A percentile compares a stretch with the other conserved stretches of the same genome.
Conservation (phyloP, 2,329 filamentous ascomycete species). For the Dactylellina sp. region DNA sequence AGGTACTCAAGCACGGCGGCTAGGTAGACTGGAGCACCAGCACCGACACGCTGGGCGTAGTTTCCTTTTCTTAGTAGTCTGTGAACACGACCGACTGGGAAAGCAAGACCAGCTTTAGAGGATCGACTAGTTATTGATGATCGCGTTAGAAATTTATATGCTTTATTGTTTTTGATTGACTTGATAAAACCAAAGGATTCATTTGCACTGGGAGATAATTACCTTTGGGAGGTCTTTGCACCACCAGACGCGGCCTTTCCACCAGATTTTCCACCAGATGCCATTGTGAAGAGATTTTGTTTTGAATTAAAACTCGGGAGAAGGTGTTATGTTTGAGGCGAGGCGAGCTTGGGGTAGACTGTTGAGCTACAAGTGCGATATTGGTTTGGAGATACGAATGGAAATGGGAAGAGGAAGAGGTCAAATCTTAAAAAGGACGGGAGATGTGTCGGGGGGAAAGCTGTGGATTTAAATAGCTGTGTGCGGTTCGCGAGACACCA, state of each 20-base stretch:
- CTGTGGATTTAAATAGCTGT: constrained; percentile 48
- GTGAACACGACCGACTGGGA: constrained; percentile 99
- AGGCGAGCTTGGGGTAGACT: constrained; percentile 61
- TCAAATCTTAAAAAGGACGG: constrained; percentile 57
- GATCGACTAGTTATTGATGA: constrained; percentile 77
- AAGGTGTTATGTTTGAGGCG: too few relatives aligned
- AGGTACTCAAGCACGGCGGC: constrained; percentile 98
- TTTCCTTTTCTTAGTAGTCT: constrained; percentile 86
- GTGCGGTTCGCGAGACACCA: constrained; percentile 47
- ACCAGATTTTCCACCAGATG: constrained; percentile 89
- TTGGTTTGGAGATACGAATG: constrained; percentile 39
- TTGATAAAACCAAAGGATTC: too few relatives aligned
- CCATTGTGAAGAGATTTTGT: constrained; percentile 77
- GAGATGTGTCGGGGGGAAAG: constrained; percentile 59
- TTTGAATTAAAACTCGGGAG: constrained; percentile 63
- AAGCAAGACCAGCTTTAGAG: constrained; percentile 98
- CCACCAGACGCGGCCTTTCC: constrained; percentile 89
- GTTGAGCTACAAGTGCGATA: constrained; percentile 59
- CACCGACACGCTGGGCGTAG: constrained; percentile 82
- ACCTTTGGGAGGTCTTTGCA: constrained; percentile 99
- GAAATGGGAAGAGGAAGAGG: constrained; percentile 59
- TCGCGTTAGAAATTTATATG: constrained; percentile 47
- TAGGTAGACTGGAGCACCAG: constrained; percentile 89
- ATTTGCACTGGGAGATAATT: too few relatives aligned
- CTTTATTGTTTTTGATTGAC: too few relatives aligned